Evolutionary conservation across 805 yeast genomes (phyloP).

Genomic region (Ascoidea asiatica): DNA sequence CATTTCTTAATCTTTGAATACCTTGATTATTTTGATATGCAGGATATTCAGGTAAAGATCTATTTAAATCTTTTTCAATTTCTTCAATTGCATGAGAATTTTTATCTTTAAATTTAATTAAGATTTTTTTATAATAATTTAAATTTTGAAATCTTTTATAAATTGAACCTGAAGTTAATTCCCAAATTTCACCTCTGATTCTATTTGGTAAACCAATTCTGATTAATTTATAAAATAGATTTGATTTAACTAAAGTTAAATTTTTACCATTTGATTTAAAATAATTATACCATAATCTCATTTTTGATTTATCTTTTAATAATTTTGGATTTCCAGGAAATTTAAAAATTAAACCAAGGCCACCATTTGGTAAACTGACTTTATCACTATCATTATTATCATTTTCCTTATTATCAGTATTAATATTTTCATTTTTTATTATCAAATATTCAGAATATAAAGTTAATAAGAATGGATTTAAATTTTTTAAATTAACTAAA

Average conservation of each 20-base stretch:
- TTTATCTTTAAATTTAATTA: conserved; percentile 48
- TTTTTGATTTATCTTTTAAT: conserved; percentile 67
- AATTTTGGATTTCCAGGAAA: conserved; percentile 83
- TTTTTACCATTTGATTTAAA: conserved; percentile 78
- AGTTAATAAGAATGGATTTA: conserved; percentile 52
- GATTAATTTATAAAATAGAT: conserved; percentile 66
- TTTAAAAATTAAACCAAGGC: conserved; percentile 71
- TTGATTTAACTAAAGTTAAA: conserved; percentile 58
- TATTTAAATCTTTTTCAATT: conserved; percentile 87
- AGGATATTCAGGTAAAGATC: conserved; percentile 91
- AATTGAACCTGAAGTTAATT: conserved; percentile 76
- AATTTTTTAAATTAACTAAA: conserved; percentile 41
- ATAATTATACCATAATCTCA: conserved; percentile 90
- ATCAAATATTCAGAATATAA: conserved; percentile 80
- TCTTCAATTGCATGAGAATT: conserved; percentile 84
- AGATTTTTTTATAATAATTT: conserved; percentile 42
- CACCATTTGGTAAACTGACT: conserved; percentile 47
- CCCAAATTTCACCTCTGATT: conserved; percentile 95
- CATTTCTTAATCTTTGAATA: conserved; percentile 70
- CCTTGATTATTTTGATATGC: conserved; percentile 88
- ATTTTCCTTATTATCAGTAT: conserved; percentile 17
- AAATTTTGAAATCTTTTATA: conserved; percentile 52
- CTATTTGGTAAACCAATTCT: conserved; percentile 92
- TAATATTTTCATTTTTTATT: conserved; percentile 40
- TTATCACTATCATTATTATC: too few relatives aligned